Conservation (phyloP, 352 stramenopile genomes). For the Phytopythium oedochilum region DNA sequence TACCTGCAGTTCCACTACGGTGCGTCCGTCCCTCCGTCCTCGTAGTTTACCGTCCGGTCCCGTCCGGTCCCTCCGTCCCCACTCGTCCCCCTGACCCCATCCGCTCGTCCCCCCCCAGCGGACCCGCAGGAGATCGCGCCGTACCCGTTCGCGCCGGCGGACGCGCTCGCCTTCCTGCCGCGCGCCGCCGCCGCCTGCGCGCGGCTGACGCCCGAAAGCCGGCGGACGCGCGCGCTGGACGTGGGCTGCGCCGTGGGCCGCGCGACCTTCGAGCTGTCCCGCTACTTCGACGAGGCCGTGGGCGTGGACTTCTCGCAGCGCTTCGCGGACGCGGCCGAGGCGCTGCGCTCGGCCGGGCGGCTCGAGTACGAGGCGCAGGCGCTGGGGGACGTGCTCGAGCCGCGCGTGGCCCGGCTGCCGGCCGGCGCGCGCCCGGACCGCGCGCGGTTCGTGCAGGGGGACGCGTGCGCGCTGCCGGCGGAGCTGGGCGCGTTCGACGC, state of each 20-base stretch:
- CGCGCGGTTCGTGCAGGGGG: conserved; percentile 91
- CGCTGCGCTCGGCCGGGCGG: conserved; percentile 79
- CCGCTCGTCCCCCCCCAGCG: conserved; percentile 19
- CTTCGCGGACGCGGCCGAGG: conserved; percentile 85
- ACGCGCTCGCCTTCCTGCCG: conserved; percentile 86
- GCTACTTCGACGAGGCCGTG: conserved; percentile 89
- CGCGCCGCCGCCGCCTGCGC: conserved; percentile 75
- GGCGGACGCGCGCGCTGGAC: conserved; percentile 86
- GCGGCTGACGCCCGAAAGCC: conserved; percentile 37
- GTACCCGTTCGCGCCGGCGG: conserved; percentile 61
- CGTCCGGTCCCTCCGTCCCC: background rate
- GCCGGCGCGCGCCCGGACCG: conserved; percentile 45
- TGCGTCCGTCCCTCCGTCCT: conserved; percentile 10
- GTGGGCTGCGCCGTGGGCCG: conserved; percentile 94
- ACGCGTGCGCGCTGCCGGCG: conserved; percentile 88
- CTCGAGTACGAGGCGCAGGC: conserved; percentile 87
- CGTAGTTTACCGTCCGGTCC: background rate
- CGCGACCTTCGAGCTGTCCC: conserved; percentile 92
- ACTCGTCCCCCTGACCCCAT: background rate
- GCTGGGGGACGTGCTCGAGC: conserved; percentile 80
- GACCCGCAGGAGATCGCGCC: conserved; percentile 59
- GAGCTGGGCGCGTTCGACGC: conserved; percentile 90
- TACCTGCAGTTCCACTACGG: conserved; percentile 92
- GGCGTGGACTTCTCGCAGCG: conserved; percentile 93
- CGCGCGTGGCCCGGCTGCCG: conserved; percentile 59